phyloP scores from a whole-genome alignment of 1,284 basidiomycete genomes.

The Cryptococcus maquisensis region DNA sequence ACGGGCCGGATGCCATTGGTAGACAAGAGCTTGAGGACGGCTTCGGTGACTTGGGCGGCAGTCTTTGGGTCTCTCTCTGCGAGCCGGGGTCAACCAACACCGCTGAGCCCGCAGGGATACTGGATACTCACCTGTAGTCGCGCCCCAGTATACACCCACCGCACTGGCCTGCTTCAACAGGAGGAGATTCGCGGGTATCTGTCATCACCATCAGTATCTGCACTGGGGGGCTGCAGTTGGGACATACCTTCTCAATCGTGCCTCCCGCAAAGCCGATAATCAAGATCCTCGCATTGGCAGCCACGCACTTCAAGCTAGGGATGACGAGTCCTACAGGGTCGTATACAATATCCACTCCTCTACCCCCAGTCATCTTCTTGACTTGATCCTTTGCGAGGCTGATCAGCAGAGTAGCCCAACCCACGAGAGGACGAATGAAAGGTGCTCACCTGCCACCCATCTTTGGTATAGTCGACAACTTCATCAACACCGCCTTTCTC shows the following conservation, averaged over 20 bases:
- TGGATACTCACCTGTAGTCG: constrained; percentile 59
- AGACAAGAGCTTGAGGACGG: constrained; percentile 66
- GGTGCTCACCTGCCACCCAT: constrained; percentile 45
- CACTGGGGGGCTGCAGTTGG: neutral
- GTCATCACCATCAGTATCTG: neutral
- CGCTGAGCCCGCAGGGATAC: neutral
- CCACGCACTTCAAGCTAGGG: constrained; percentile 71
- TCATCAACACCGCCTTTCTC: constrained; percentile 48
- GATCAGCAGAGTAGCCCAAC: constrained; percentile 6
- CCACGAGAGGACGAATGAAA: neutral
- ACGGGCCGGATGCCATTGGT: constrained; percentile 66
- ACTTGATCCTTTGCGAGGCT: constrained; percentile 47
- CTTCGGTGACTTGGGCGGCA: constrained; percentile 67
- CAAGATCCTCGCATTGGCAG: constrained; percentile 86
- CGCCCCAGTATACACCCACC: constrained; percentile 80
- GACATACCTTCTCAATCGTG: constrained; percentile 73
- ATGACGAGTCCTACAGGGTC: constrained; percentile 65
- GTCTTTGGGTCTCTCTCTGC: constrained; percentile 65
- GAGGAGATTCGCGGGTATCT: constrained; percentile 83
- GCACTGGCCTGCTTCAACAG: constrained; percentile 81
- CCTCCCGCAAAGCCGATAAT: constrained; percentile 91
- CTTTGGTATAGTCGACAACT: constrained; percentile 48
- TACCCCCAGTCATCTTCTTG: constrained; percentile 66
- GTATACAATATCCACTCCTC: constrained; percentile 80
- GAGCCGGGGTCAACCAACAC: constrained; percentile 1